phyloP scores from a whole-genome alignment of 305 asterid species.

The Plantago lanceolata region DNA sequence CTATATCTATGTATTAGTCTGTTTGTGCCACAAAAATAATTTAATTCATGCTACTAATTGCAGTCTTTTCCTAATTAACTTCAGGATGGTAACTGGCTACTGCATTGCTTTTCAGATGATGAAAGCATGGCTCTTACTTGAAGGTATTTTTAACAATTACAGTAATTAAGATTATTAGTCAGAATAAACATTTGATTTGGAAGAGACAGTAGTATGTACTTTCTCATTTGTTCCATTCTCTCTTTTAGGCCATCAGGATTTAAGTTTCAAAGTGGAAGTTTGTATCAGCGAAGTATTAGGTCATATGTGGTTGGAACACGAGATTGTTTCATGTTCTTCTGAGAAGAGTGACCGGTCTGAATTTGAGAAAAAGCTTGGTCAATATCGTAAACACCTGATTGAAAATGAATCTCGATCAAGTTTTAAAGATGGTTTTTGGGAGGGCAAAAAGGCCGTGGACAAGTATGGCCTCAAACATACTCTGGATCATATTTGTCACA shows the following conservation, averaged over 20 bases:
- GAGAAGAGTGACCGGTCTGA: conserved; percentile 77
- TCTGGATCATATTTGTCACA: conserved; percentile 78
- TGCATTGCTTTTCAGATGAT: conserved; percentile 94
- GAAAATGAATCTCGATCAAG: conserved; percentile 80
- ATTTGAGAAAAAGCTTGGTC: conserved; percentile 84
- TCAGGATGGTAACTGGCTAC: conserved; percentile 83
- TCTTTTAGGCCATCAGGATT: too few species aligned
- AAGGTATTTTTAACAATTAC: too few species aligned
- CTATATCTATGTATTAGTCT: conserved; percentile 6
- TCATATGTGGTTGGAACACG: conserved; percentile 95
- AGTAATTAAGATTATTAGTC: too few species aligned
- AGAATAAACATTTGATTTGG: too few species aligned
- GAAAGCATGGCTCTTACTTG: conserved; percentile 93
- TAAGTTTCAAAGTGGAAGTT: conserved; percentile 81
- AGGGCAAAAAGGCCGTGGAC: conserved; percentile 77
- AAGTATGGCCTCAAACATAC: conserved; percentile 77
- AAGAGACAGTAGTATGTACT: too few species aligned
- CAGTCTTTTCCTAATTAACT: neutral
- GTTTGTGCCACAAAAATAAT: too few species aligned
- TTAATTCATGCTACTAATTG: conserved; percentile 37
- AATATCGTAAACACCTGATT: conserved; percentile 80
- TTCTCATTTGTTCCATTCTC: too few species aligned
- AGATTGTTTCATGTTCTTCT: conserved; percentile 74
- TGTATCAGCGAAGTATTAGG: conserved; percentile 91
- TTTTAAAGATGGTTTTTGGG: conserved; percentile 86